Evolutionary conservation across 306 rosid species (phyloP).

Genomic region (Acacia melanoxylon): DNA sequence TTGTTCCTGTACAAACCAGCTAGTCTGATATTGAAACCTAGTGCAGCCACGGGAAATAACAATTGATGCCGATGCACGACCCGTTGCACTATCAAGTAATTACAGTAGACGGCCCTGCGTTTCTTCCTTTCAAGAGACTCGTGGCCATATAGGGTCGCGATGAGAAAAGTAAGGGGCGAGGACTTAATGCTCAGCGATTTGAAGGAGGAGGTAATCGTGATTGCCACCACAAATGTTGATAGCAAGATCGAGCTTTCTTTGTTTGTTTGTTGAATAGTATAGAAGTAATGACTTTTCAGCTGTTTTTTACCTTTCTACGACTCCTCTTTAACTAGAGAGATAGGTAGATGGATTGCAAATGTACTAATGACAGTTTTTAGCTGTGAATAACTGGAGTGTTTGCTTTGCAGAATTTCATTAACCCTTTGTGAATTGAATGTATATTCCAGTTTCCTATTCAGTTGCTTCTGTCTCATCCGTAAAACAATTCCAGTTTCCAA

Average conservation of each 20-base stretch:
- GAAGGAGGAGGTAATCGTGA: constrained; percentile 1
- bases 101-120: constrained; percentile 4
- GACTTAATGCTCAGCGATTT: background rate
- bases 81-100: background rate
- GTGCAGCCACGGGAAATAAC: background rate
- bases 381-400: constrained; percentile 31
- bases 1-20: background rate
- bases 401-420: constrained; percentile 7
- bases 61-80: background rate
- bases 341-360: constrained; percentile 26
- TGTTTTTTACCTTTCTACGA: background rate
- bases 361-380: constrained; percentile 40
- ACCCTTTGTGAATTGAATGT: background rate
- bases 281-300: background rate
- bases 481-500: background rate
- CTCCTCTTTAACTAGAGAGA: background rate
- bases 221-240: constrained; percentile 22
- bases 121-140: background rate
- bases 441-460: background rate
- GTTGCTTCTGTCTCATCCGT: background rate
- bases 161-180: background rate
- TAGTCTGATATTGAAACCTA: constrained; percentile 15
- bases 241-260: background rate
- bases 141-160: background rate
- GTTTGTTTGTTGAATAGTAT: background rate